Evolutionary conservation across 768 basidiomycete species (phyloP).

Genomic region (Goffeauzyma gilvescens): DNA sequence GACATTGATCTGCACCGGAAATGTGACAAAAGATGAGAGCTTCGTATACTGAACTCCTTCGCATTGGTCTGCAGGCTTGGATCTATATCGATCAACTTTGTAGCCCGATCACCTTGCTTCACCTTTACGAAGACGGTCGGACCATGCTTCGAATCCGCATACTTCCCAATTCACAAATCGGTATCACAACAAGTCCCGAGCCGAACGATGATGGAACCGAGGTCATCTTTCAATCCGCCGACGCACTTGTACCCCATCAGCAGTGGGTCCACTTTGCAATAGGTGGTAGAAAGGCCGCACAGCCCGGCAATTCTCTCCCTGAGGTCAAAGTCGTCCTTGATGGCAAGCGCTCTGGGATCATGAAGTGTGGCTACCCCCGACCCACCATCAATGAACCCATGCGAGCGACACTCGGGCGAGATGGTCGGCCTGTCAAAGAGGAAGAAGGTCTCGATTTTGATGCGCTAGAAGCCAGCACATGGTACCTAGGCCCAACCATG

Average conservation of each 20-base stretch:
- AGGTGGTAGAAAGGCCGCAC: slow-evolving; percentile 13
- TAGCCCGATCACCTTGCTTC: slow-evolving; percentile 22
- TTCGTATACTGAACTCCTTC: neutral
- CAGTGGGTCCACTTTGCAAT: slow-evolving; percentile 28
- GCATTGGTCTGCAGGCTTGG: slow-evolving; percentile 18
- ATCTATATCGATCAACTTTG: slow-evolving; percentile 26
- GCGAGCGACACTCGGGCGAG: slow-evolving; percentile 1
- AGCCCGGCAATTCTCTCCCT: neutral
- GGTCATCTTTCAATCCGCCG: slow-evolving; percentile 20
- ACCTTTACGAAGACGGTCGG: slow-evolving; percentile 15
- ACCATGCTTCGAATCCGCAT: slow-evolving; percentile 24
- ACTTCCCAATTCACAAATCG: slow-evolving; percentile 28
- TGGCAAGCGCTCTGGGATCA: slow-evolving; percentile 22
- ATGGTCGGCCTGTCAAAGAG: neutral
- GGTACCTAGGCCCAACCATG: slow-evolving; percentile 22
- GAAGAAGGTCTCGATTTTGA: slow-evolving; percentile 6
- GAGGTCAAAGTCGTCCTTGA: slow-evolving; percentile 23
- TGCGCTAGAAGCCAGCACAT: slow-evolving; percentile 23
- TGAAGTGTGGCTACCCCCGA: slow-evolving; percentile 13
- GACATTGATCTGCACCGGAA: slow-evolving; percentile 1
- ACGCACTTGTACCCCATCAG: slow-evolving; percentile 26
- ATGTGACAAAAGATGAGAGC: neutral
- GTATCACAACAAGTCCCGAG: slow-evolving; percentile 12
- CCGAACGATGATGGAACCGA: slow-evolving; percentile 3
- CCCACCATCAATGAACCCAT: slow-evolving; percentile 3